Evolutionary conservation across 805 yeast genomes (phyloP), one percentile per base, ranked within the genome.

Genomic region (Candida glaebosa): DNA sequence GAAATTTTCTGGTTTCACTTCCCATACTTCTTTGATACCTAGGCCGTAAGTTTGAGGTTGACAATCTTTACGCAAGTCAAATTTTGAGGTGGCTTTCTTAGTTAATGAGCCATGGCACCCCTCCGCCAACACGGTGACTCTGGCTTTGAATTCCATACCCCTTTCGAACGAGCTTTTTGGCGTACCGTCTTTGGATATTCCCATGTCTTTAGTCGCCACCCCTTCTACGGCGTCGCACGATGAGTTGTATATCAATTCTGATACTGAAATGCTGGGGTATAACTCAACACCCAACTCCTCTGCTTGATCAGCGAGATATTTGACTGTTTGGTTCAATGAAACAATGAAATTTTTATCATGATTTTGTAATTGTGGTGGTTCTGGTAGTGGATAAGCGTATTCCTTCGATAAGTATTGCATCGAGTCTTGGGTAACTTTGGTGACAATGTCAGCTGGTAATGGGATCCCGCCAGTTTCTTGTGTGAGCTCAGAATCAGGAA

Each of bases 21-120:
- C 89, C 99, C 99, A 93, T 5, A 93, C 91, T 65, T 93, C 99
- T 61, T 93, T 93, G 44, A 93, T 76, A 30, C 99, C 99, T 18
- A 93, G 62, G 9, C 99, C 99, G 63, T 93, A 93, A 0, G 98
- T 89, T 67, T 93, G 99, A 15, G 82, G 82, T 39, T 78, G 73
- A 39, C 74, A 70, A 24, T 78, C 76, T 38, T 75, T 71, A 43
- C 97, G 78, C 45, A 93, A 67, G 33, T 81, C 71, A 63, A 66
- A 91, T 52, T 82, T 79, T 40, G 74, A 67, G 40, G 91, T 83
- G 0, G 79, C 82, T 57, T 84, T 78, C 59, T 93, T 91, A 9
- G 90, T 73, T 40, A 93, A 69, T 1, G 96, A 89, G 0, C 99
- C 99, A 63, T 90, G 98, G 59, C 99, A 93, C n/a, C 99, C 99